Conservation (phyloP, 371 early-diverging fungal genomes). For the Mucor saturninus region DNA sequence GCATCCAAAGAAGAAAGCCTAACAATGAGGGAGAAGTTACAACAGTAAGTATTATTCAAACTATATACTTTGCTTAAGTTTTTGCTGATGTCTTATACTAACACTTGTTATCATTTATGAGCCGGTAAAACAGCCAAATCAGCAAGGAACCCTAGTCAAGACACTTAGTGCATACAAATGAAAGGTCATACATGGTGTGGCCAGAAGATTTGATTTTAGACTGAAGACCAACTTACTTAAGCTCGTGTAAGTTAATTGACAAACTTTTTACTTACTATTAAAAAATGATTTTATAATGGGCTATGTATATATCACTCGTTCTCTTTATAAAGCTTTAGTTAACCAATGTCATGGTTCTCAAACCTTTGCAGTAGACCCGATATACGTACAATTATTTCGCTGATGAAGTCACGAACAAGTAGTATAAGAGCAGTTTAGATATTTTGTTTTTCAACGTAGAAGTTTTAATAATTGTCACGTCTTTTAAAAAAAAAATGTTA, state of each 20-base stretch:
- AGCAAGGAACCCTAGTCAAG: conserved; percentile 5
- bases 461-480: background rate
- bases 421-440: conserved; percentile 15
- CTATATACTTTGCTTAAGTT: conserved; percentile 15
- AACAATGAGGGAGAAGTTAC: conserved; percentile 3
- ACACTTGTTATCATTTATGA: conserved; percentile 6
- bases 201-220: conserved; percentile 3
- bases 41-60: conserved; percentile 12
- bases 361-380: conserved; percentile 15
- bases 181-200: background rate
- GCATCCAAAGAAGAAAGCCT: background rate
- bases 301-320: conserved; percentile 8
- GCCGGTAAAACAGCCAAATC: conserved; percentile 1
- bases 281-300: conserved; percentile 1
- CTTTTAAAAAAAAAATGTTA: background rate
- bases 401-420: conserved; percentile 15
- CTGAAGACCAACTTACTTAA: conserved; percentile 4
- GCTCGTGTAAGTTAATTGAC: conserved; percentile 4
- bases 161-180: background rate
- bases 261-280: conserved; percentile 3
- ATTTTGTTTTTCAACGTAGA: conserved; percentile 3
- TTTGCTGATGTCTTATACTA: conserved; percentile 14
- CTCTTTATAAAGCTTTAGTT: conserved; percentile 15
- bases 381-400: conserved; percentile 13
- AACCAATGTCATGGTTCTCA: conserved; percentile 22